Evolutionary conservation across 2,329 filamentous ascomycete species (phyloP).

Genomic region (Aspergillus niger): DNA sequence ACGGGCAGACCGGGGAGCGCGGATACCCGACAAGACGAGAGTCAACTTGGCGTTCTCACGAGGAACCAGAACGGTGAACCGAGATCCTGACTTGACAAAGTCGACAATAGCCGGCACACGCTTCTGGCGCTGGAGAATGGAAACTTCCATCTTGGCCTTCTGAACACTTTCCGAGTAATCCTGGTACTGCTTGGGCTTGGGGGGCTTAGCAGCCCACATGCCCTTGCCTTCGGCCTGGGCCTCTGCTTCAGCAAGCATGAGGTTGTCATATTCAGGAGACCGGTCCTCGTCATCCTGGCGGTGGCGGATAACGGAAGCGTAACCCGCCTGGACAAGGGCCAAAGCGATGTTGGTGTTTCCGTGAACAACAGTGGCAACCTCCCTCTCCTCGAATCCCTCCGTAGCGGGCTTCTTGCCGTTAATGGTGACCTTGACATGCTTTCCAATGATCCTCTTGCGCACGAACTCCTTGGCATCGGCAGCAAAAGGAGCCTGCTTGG

Average conservation of each 20-base stretch:
- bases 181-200: constrained; percentile 77
- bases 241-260: constrained; percentile 48
- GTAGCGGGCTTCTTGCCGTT: constrained; percentile 88
- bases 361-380: constrained; percentile 84
- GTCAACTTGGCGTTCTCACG: constrained; percentile 94
- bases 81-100: constrained; percentile 94
- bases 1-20: constrained; percentile 82
- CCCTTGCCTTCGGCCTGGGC: constrained; percentile 89
- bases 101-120: constrained; percentile 92
- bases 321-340: constrained; percentile 84
- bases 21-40: constrained; percentile 89
- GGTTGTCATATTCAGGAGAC: constrained; percentile 82
- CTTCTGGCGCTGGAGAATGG: constrained; percentile 84
- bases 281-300: constrained; percentile 92
- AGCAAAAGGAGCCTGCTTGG: constrained; percentile 82
- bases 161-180: constrained; percentile 92
- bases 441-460: constrained; percentile 90
- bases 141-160: constrained; percentile 92
- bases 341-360: constrained; percentile 87
- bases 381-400: constrained; percentile 90
- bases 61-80: constrained; percentile 89
- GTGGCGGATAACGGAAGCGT: constrained; percentile 91
- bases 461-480: constrained; percentile 96
- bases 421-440: constrained; percentile 85
- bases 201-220: constrained; percentile 89